phyloP scores from a whole-genome alignment of 208 protist species.

The Angomonas deanei region DNA sequence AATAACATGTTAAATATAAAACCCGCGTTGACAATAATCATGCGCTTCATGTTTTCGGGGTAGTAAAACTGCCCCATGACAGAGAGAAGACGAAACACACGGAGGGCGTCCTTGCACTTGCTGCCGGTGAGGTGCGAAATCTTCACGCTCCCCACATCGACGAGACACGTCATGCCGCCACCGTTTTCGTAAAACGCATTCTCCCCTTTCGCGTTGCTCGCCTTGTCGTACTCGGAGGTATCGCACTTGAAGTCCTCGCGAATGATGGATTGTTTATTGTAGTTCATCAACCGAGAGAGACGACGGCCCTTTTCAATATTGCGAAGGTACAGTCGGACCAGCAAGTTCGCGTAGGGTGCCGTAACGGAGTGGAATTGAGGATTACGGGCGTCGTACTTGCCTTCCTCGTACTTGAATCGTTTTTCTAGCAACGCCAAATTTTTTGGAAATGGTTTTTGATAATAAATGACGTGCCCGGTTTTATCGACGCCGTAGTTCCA shows the following conservation, averaged over 20 bases:
- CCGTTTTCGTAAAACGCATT: conserved; percentile 37
- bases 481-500: conserved; percentile 52
- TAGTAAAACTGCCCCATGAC: conserved; percentile 46
- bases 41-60: conserved; percentile 57
- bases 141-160: conserved; percentile 42
- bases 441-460: conserved; percentile 44
- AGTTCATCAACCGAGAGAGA: conserved; percentile 38
- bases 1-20: conserved; percentile 42
- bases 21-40: conserved; percentile 61
- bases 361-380: conserved; percentile 38
- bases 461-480: conserved; percentile 36
- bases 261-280: conserved; percentile 38
- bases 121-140: conserved; percentile 36
- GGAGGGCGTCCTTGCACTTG: conserved; percentile 36
- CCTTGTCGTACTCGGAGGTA: conserved; percentile 7
- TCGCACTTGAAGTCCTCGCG: conserved; percentile 21
- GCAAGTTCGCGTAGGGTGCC: conserved; percentile 37
- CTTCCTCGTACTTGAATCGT: conserved; percentile 35
- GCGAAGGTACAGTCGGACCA: conserved; percentile 41
- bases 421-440: conserved; percentile 34
- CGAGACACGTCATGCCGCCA: conserved; percentile 28
- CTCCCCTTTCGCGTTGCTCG: neutral
- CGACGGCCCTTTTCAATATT: conserved; percentile 50
- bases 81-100: conserved; percentile 37
- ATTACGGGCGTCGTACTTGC: conserved; percentile 34